Conservation (phyloP, 495 filamentous ascomycete species). For the Penicillium desertorum region DNA sequence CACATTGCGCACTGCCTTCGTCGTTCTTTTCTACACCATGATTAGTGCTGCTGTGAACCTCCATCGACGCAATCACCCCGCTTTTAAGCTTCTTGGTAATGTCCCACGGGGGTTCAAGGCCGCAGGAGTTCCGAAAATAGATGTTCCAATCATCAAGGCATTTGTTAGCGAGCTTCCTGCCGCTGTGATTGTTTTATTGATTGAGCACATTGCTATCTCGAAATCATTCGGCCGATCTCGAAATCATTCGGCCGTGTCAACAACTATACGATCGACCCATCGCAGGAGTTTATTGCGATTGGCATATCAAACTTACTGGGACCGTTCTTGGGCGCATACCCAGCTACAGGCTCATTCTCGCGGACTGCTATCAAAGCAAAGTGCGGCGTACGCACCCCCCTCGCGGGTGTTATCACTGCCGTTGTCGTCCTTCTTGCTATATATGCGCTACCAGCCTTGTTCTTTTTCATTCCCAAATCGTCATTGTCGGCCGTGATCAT, state of each 20-base stretch:
- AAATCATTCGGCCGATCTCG: slow-evolving; percentile 97
- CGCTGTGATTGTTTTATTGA: slow-evolving; percentile 83
- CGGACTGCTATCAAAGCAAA: slow-evolving; percentile 96
- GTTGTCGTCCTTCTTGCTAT: slow-evolving; percentile 88
- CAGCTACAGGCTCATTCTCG: slow-evolving; percentile 92
- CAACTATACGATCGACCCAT: slow-evolving; percentile 95
- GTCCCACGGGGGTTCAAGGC: slow-evolving; percentile 82
- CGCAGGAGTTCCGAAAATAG: slow-evolving; percentile 66
- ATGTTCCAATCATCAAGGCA: slow-evolving; percentile 56
- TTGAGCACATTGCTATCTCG: slow-evolving; percentile 93
- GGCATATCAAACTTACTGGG: slow-evolving; percentile 86
- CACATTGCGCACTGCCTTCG: slow-evolving; percentile 85
- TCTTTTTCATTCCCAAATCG: slow-evolving; percentile 88
- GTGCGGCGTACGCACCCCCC: slow-evolving; percentile 86
- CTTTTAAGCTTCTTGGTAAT: slow-evolving; percentile 66
- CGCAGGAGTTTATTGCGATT: slow-evolving; percentile 92
- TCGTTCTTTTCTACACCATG: slow-evolving; percentile 85
- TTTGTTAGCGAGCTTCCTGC: slow-evolving; percentile 67
- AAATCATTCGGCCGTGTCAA: slow-evolving; percentile 95
- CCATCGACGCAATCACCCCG: slow-evolving; percentile 44
- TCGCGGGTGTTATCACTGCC: slow-evolving; percentile 86
- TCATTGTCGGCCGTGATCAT: slow-evolving; percentile 90
- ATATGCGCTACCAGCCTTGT: slow-evolving; percentile 86
- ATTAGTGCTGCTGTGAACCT: slow-evolving; percentile 80
- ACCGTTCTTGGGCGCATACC: slow-evolving; percentile 89